phyloP scores from a whole-genome alignment of 768 basidiomycete genomes.

The Suillus weaverae region DNA sequence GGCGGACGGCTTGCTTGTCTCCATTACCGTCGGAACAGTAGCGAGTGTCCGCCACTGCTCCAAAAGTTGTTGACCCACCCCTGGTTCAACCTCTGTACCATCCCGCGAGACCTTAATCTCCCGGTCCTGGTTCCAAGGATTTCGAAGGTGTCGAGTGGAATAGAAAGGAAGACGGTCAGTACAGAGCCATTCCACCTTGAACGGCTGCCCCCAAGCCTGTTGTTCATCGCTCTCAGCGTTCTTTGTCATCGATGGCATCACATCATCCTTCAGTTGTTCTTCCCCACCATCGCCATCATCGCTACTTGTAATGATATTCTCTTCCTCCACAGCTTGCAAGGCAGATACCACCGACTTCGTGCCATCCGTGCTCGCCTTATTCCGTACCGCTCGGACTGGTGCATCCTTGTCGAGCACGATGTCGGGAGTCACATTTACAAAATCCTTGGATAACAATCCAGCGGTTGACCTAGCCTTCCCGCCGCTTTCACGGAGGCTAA shows the following conservation, averaged over 20 bases:
- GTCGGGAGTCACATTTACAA: slow-evolving; percentile 6
- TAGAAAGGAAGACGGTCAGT: slow-evolving; percentile 72
- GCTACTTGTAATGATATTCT: slow-evolving; percentile 6
- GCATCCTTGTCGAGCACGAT: slow-evolving; percentile 44
- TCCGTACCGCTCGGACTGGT: slow-evolving; percentile 36
- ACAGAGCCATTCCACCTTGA: slow-evolving; percentile 81
- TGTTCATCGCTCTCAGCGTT: slow-evolving; percentile 15
- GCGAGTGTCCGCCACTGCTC: slow-evolving; percentile 62
- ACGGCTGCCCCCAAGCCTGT: slow-evolving; percentile 71
- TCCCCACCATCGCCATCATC: slow-evolving; percentile 23
- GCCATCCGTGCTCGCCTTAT: slow-evolving; percentile 19
- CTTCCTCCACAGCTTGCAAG: slow-evolving; percentile 27
- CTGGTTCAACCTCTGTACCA: slow-evolving; percentile 90
- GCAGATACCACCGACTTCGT: slow-evolving; percentile 11
- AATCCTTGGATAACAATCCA: neutral
- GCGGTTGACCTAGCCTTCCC: slow-evolving; percentile 6
- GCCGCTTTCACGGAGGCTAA: slow-evolving; percentile 32
- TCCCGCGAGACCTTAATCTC: slow-evolving; percentile 84
- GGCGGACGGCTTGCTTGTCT: slow-evolving; percentile 1
- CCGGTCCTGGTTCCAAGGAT: slow-evolving; percentile 89
- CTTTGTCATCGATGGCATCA: slow-evolving; percentile 8
- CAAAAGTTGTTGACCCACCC: slow-evolving; percentile 63
- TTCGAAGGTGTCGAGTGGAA: slow-evolving; percentile 76
- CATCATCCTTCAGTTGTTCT: slow-evolving; percentile 19
- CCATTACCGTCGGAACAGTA: slow-evolving; percentile 12